phyloP scores from a whole-genome alignment of 495 filamentous ascomycete genomes.

The Penicillium silybi region DNA sequence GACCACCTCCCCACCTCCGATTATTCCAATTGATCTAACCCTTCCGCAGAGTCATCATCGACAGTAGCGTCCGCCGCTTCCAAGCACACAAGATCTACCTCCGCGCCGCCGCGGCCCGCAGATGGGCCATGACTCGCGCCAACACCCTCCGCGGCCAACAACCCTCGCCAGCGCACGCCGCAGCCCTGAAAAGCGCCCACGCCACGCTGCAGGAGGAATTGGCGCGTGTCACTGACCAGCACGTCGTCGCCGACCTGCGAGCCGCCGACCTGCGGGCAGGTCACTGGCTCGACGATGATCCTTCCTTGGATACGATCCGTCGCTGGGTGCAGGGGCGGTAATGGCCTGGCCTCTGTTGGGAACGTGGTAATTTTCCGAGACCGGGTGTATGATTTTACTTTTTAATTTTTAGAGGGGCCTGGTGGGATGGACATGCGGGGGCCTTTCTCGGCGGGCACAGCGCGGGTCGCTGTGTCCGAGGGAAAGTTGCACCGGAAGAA shows the following conservation, averaged over 20 bases:
- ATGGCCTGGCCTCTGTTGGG: slow-evolving; percentile 10
- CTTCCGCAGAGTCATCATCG: slow-evolving; percentile 62
- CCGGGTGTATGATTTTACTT: slow-evolving; percentile 4
- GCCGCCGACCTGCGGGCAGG: slow-evolving; percentile 61
- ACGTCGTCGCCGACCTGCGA: slow-evolving; percentile 61
- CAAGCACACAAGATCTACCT: slow-evolving; percentile 83
- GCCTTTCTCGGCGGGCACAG: slow-evolving; percentile 9
- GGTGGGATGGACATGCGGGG: slow-evolving; percentile 1
- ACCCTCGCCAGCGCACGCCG: slow-evolving; percentile 53
- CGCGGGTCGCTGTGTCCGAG: slow-evolving; percentile 20
- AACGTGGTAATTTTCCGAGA: background rate
- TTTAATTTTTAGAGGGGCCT: slow-evolving; percentile 9
- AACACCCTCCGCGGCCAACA: slow-evolving; percentile 61
- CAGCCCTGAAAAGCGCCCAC: slow-evolving; percentile 56
- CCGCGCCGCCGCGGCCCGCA: slow-evolving; percentile 67
- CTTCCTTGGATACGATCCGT: slow-evolving; percentile 42
- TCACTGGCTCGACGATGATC: slow-evolving; percentile 74
- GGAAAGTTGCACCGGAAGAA: slow-evolving; percentile 4
- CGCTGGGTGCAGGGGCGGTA: slow-evolving; percentile 42
- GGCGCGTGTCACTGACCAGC: slow-evolving; percentile 61
- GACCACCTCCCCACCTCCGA: background rate
- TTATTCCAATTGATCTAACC: background rate
- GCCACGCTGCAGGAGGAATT: slow-evolving; percentile 59
- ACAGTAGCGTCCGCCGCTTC: slow-evolving; percentile 75
- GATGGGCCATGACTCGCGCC: slow-evolving; percentile 75